These are phyloP conservation scores for Ophiostoma populinum DNA, from an alignment of 2,329 filamentous ascomycete genomes.

Conservation along the genomic window DNA sequence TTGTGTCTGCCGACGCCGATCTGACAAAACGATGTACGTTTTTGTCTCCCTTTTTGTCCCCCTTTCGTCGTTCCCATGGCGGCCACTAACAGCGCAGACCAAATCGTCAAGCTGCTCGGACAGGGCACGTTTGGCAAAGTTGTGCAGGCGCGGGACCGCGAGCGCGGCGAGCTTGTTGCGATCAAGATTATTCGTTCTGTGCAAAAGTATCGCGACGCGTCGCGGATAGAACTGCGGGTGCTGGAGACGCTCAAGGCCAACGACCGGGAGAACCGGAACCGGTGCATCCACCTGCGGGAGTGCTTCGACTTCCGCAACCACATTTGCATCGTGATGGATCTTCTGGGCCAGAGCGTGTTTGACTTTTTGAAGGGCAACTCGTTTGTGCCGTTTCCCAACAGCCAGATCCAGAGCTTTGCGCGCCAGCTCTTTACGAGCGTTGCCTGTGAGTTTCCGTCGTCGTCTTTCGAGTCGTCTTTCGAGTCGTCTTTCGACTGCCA, in stretches of 20 bases:
- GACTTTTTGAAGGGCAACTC: slow-evolving; percentile 92
- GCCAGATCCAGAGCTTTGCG: slow-evolving; percentile 94
- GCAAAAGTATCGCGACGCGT: slow-evolving; percentile 94
- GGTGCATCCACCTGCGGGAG: slow-evolving; percentile 90
- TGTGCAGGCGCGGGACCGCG: slow-evolving; percentile 73
- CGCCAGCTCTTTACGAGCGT: slow-evolving; percentile 95
- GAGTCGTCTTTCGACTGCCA: neutral
- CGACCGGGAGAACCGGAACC: slow-evolving; percentile 79
- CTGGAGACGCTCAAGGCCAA: slow-evolving; percentile 83
- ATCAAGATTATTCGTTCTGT: slow-evolving; percentile 98
- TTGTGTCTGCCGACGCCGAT: slow-evolving; percentile 72
- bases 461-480: neutral
- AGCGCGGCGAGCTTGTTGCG: slow-evolving; percentile 62
- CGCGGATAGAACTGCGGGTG: slow-evolving; percentile 83
- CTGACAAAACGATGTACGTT: slow-evolving; percentile 78
- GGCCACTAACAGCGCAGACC: slow-evolving; percentile 36
- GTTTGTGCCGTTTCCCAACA: slow-evolving; percentile 95
- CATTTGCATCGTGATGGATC: slow-evolving; percentile 69
- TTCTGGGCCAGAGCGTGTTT: slow-evolving; percentile 88
- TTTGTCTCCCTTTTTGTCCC: neutral
- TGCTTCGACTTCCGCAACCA: slow-evolving; percentile 96
- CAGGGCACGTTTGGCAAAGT: slow-evolving; percentile 98
- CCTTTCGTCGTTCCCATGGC: neutral
- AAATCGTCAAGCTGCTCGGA: slow-evolving; percentile 75
- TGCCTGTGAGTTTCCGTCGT: slow-evolving; percentile 51